Percentiles rank a stretch among this genome's conserved stretches.
phyloP scores from a whole-genome alignment of 2,329 filamentous ascomycete genomes.

The Colletotrichum gigasporum region DNA sequence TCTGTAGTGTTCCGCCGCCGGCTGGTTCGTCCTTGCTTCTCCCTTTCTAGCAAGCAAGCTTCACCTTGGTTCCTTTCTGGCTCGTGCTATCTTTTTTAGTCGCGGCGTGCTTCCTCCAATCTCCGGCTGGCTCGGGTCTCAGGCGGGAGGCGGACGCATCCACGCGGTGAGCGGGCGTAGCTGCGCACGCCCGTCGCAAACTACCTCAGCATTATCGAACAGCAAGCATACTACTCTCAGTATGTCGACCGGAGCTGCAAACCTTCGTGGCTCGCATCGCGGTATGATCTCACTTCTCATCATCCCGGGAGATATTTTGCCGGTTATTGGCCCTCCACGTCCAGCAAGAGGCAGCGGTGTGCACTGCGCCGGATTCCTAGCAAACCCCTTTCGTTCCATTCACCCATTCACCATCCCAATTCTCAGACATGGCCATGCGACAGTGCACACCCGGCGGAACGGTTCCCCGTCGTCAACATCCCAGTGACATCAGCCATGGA shows the following conservation, averaged over 20 bases:
- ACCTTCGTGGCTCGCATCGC: background rate
- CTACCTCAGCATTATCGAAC: background rate
- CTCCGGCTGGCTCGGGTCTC: background rate
- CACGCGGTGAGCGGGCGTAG: slow-evolving; percentile 9
- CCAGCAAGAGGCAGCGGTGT: slow-evolving; percentile 11
- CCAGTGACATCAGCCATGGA: slow-evolving; percentile 21
- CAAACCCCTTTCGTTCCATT: slow-evolving; percentile 16
- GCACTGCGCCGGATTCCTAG: slow-evolving; percentile 3
- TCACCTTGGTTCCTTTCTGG: slow-evolving; percentile 2
- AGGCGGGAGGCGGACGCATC: slow-evolving; percentile 9
- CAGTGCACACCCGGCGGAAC: slow-evolving; percentile 19
- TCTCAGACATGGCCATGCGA: slow-evolving; percentile 16
- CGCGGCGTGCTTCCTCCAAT: background rate
- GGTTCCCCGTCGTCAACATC: slow-evolving; percentile 19
- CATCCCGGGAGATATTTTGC: background rate
- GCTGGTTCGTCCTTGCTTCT: slow-evolving; percentile 12
- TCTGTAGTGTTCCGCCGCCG: slow-evolving; percentile 4
- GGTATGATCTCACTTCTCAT: slow-evolving; percentile 15
- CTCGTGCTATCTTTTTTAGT: slow-evolving; percentile 3
- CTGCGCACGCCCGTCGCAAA: slow-evolving; percentile 10
- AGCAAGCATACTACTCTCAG: too few relatives aligned
- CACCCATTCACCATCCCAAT: slow-evolving; percentile 13
- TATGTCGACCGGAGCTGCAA: slow-evolving; percentile 2
- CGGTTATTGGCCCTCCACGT: slow-evolving; percentile 4
- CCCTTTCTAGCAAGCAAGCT: slow-evolving; percentile 6